These are phyloP conservation scores for Anthracocystis setariae DNA, from an alignment of 1,284 basidiomycete species.

Conservation along the genomic window DNA sequence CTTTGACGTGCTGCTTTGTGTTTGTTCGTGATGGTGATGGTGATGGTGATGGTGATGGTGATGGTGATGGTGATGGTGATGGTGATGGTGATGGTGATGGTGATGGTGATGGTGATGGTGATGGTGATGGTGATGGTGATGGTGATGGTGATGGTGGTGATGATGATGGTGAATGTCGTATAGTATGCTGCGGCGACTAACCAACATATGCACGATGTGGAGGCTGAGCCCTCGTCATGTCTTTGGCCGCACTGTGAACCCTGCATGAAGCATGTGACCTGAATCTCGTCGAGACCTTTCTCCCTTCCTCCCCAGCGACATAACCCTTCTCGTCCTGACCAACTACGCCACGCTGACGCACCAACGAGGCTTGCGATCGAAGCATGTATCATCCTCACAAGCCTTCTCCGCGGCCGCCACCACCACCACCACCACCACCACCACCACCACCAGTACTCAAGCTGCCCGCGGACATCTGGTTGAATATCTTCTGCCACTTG, in stretches of 20 bases:
- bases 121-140: neutral
- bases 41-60: neutral
- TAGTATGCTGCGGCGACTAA: neutral
- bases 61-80: conserved; percentile 1
- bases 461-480: conserved; percentile 35
- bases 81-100: conserved; percentile 3
- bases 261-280: conserved; percentile 2
- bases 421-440: neutral
- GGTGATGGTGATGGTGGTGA: conserved; percentile 1
- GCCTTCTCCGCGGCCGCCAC: neutral
- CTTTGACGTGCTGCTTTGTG: neutral
- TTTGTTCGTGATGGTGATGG: neutral
- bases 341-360: no score
- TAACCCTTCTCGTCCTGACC: neutral
- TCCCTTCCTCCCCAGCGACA: neutral
- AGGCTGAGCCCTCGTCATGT: conserved; percentile 7
- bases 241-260: conserved; percentile 10
- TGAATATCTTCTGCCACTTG: conserved; percentile 29
- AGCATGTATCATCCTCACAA: neutral
- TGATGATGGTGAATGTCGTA: no score
- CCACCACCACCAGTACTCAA: conserved; percentile 12
- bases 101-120: neutral
- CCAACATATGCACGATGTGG: conserved; percentile 8
- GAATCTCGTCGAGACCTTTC: neutral
- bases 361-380: no score